phyloP scores from a whole-genome alignment of 495 filamentous ascomycete genomes.

The Aspergillus panamensis region DNA sequence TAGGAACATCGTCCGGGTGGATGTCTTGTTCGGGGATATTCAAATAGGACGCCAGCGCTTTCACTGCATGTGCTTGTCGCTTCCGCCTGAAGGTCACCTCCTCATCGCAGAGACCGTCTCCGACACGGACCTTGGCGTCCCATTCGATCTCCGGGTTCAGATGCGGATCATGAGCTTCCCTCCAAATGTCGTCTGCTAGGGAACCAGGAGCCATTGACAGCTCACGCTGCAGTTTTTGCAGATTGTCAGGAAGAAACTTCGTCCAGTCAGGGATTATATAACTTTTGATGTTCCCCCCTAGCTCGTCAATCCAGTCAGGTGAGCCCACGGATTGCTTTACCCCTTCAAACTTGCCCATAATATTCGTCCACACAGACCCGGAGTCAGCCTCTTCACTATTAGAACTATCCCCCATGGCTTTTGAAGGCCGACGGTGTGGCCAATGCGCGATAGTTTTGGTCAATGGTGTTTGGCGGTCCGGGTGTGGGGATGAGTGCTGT shows the following conservation, averaged over 20 bases:
- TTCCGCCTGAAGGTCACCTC: conserved; percentile 68
- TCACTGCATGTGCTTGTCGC: conserved; percentile 60
- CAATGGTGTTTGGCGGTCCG: conserved; percentile 26
- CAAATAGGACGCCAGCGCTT: conserved; percentile 77
- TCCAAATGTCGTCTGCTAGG: conserved; percentile 88
- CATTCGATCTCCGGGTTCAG: conserved; percentile 81
- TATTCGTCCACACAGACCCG: conserved; percentile 56
- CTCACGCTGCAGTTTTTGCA: conserved; percentile 83
- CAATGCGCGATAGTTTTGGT: conserved; percentile 22
- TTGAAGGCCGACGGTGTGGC: conserved; percentile 13
- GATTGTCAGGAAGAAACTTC: conserved; percentile 66
- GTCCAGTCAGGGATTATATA: conserved; percentile 80
- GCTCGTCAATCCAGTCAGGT: conserved; percentile 51
- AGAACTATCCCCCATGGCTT: conserved; percentile 6
- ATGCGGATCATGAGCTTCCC: conserved; percentile 77
- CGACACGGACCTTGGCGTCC: conserved; percentile 76
- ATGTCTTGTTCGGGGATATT: conserved; percentile 72
- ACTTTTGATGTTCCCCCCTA: conserved; percentile 62
- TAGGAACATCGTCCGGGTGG: conserved; percentile 87
- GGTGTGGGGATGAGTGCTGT: conserved; percentile 17
- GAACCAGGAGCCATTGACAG: conserved; percentile 81
- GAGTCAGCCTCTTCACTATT: conserved; percentile 20
- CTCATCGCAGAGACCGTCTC: conserved; percentile 76
- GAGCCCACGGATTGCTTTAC: conserved; percentile 51
- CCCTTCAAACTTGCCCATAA: conserved; percentile 54